Base-by-base conservation (phyloP, 306 rosid species). In the Acacia acuminata region DNA sequence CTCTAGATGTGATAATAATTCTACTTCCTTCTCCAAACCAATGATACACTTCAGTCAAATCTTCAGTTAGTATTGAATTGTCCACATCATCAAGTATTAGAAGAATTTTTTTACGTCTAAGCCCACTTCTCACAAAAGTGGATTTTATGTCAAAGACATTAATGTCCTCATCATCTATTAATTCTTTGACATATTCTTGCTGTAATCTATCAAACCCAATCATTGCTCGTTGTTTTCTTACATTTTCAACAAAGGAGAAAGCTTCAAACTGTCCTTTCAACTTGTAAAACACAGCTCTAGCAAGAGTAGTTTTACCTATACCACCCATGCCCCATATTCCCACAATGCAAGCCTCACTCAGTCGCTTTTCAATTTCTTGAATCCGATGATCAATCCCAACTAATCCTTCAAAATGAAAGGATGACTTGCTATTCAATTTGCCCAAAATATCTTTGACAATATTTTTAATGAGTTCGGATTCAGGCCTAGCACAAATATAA, bases 1-100 rank as follows among this genome's bases (percentile, higher is more conserved):
- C 63, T 70, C 82, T 72, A 8, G 79, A 66, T 30, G 79, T 83
- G 15, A 83, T 63, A 25, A 84, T 73, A 25, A 84, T 76, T 32
- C 32, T 76, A 56, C 77, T 82, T 30, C 51, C 85, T 20, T 65
- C 3, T 8, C 65, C 77, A 55, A 76, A 76, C 53, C 64, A 56
- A 27, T 40, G 30, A 76, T 22, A 9, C 3, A 5, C 0, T 61
- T 75, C 3, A 34, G n/a, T 71, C 15, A 84, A 64, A 30, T 25
- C 73, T 40, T 71, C 76, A 25, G 32, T 15, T 27, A 30, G 67
- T 3, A 58, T 32, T 10, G 38, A 45, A 3, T 47, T 38, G 48
- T 48, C 64, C 11, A 85, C 83, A 3, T 56, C 85, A 50, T 65
- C 71, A 65, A 65, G 71, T 2, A 65, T 10, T 10, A 64, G 17